Base-by-base conservation (phyloP, 345 rosid genomes). In the Citrus trifoliata region DNA sequence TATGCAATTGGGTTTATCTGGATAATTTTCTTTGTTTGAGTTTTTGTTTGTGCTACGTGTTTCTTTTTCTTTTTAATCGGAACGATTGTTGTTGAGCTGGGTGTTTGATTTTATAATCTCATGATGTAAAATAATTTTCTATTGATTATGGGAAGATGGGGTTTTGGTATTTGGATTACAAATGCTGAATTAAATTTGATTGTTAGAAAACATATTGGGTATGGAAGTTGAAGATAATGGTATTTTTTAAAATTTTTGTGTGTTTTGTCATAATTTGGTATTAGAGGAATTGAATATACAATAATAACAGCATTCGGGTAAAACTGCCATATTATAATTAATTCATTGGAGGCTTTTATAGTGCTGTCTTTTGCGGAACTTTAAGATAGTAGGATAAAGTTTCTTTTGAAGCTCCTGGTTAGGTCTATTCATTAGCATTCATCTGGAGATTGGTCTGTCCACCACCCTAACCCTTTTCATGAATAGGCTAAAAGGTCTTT, bases 111-210 rank as follows among this genome's bases (percentile, higher is more conserved):
- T 63, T 58, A 77, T 51, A 53, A 56, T 68, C 55, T 35, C 73
- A 55, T 70, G 62, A 40, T 53, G 72, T 70, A 79, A 82, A 90
- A 86, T 83, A 90, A 86, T 78, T 80, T 84, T 70, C 22, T 35
- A 25, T 80, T 42, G 61, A 24, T 76, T 70, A 46, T 59, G 73
- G 10, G 70, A 33, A 67, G 73, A 25, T 67, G 65, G 67, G 67
- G 56, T 46, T 74, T 82, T 72, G 25, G 22, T 74, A 46, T n/a
- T 30, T 21, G 59, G 30, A 72, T 64, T 56, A n/a, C 10, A 22
- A 72, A 48, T 22, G 22, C 22, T 51, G 58, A 70, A 70, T 27
- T 33, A 72, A n/a, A 33, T 60, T 73, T 38, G 25, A n/a, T 58
- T 35, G 2, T 6, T 35, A 1, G 24, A 70, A 48, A 16, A 22